phyloP scores from a whole-genome alignment of 371 early-diverging fungal genomes.

The Nosema muscidifuracis region DNA sequence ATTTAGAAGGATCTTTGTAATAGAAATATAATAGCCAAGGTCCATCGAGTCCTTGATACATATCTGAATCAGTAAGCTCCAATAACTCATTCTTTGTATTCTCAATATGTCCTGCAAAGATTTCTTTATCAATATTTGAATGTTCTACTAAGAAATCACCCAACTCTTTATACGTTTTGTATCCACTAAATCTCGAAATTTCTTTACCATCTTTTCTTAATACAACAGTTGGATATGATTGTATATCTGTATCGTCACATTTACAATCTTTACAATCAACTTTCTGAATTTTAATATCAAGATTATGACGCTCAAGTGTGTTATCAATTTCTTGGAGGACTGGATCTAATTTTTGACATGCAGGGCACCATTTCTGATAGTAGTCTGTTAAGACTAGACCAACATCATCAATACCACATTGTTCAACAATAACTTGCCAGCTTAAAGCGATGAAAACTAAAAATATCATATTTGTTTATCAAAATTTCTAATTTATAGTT shows the following conservation, averaged over 20 bases:
- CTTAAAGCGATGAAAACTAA: neutral
- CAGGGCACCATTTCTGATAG: constrained; percentile 35
- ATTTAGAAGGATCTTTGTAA: constrained; percentile 36
- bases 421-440: constrained; percentile 7
- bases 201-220: constrained; percentile 50
- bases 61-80: constrained; percentile 53
- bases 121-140: constrained; percentile 26
- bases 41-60: constrained; percentile 62
- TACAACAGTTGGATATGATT: constrained; percentile 59
- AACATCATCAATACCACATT: neutral
- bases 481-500: neutral
- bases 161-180: constrained; percentile 33
- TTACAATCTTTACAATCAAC: constrained; percentile 60
- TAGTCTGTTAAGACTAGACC: constrained; percentile 30
- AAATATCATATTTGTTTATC: neutral
- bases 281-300: constrained; percentile 43
- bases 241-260: constrained; percentile 43
- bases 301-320: constrained; percentile 33
- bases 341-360: constrained; percentile 40
- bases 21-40: constrained; percentile 64
- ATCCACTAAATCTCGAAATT: constrained; percentile 41
- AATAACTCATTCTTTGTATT: constrained; percentile 34
- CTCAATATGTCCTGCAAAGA: constrained; percentile 38
- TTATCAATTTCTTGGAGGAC: constrained; percentile 52
- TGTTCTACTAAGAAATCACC: constrained; percentile 38